A percentile compares a stretch with the other conserved stretches of the same genome.
These are phyloP conservation scores for Borealophlyctis nickersoniae DNA, from an alignment of 192 early-diverging fungal species.

Conservation along the genomic window DNA sequence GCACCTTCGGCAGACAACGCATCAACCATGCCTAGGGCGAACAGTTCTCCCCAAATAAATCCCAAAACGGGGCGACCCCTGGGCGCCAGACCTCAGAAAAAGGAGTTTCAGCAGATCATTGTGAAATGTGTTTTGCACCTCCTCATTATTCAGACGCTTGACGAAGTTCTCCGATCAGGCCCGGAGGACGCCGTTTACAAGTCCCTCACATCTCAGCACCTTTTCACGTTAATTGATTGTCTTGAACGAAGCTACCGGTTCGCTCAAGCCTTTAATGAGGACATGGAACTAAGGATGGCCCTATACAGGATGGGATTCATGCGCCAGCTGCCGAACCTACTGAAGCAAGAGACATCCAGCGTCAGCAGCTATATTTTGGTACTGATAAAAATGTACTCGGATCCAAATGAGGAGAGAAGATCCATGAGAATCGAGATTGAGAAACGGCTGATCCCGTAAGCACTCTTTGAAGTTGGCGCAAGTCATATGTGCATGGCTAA, in stretches of 20 bases:
- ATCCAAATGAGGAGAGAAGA: constrained; percentile 44
- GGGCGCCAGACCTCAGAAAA: constrained; percentile 51
- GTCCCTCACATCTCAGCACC: constrained; percentile 51
- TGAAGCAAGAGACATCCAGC: constrained; percentile 85
- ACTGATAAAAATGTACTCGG: constrained; percentile 74
- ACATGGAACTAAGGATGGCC: constrained; percentile 75
- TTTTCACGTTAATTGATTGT: constrained; percentile 77
- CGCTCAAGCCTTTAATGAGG: constrained; percentile 78
- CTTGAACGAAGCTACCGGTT: constrained; percentile 77
- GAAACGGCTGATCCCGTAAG: constrained; percentile 64
- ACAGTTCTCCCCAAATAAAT: no score
- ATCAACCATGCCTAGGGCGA: no score
- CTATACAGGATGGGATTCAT: constrained; percentile 85
- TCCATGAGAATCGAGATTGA: constrained; percentile 57
- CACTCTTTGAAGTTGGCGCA: neutral
- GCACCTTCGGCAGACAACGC: neutral
- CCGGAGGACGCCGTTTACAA: constrained; percentile 54
- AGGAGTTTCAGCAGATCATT: constrained; percentile 80
- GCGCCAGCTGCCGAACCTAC: constrained; percentile 87
- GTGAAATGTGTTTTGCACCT: constrained; percentile 88
- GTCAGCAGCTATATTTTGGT: constrained; percentile 58
- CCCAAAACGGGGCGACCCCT: constrained; percentile 8
- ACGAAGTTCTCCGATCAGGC: constrained; percentile 61
- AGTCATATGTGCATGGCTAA: neutral
- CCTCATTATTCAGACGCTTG: constrained; percentile 83